Percentiles rank a stretch among this genome's conserved stretches.
phyloP scores from a whole-genome alignment of 352 stramenopile species.

The Globisporangium uncinulatum region DNA sequence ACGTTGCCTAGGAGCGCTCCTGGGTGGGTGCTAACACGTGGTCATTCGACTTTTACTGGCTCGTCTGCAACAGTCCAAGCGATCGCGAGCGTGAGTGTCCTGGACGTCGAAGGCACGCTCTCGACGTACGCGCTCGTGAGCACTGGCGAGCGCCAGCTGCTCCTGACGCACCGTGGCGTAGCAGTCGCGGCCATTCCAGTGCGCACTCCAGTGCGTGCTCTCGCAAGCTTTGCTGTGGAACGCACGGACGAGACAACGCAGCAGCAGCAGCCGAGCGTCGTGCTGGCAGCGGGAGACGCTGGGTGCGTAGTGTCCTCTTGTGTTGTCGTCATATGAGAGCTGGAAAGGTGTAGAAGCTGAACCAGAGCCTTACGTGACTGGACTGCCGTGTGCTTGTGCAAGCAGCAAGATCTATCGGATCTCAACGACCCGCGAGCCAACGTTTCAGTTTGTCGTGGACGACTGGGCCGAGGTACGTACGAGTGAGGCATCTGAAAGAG shows the following conservation, averaged over 20 bases:
- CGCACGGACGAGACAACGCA: not conserved
- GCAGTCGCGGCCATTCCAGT: conserved; percentile 24
- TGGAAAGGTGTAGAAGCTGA: no score
- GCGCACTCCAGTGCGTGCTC: conserved; percentile 21
- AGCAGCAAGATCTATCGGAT: conserved; percentile 41
- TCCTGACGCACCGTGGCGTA: conserved; percentile 35
- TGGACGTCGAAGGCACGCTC: conserved; percentile 45
- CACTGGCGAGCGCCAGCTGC: conserved; percentile 36
- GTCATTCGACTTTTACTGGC: not conserved
- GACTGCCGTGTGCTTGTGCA: conserved; percentile 2
- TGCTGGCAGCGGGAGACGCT: conserved; percentile 41
- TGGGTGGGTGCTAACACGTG: not conserved
- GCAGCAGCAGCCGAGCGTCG: conserved; percentile 15
- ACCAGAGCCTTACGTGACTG: not conserved
- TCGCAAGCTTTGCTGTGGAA: conserved; percentile 17
- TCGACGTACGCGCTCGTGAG: conserved; percentile 45
- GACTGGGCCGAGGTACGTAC: conserved; percentile 20
- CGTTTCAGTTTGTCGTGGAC: conserved; percentile 27
- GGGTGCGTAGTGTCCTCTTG: conserved; percentile 19
- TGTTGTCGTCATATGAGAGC: no score
- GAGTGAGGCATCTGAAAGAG: not conserved
- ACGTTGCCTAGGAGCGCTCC: not conserved
- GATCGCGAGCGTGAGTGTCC: conserved; percentile 25
- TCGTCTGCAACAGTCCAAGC: conserved; percentile 16
- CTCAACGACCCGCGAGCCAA: conserved; percentile 19